These are phyloP conservation scores for Westerdykella aurantiaca DNA, from an alignment of 2,329 filamentous ascomycete genomes.

Conservation along the genomic window DNA sequence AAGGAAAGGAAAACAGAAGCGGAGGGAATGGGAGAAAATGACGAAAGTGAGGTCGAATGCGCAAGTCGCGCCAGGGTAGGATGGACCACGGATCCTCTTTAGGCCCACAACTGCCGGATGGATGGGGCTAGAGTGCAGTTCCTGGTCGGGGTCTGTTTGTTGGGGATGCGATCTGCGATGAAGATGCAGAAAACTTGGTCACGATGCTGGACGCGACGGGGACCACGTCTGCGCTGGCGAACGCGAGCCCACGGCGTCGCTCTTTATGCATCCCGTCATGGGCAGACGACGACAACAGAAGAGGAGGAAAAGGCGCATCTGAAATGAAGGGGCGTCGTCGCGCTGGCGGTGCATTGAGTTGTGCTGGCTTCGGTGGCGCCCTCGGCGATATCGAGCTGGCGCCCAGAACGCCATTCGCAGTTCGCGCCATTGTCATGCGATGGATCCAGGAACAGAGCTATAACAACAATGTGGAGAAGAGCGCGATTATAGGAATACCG, in stretches of 20 bases:
- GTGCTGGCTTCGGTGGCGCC: too few relatives aligned
- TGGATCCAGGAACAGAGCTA: too few relatives aligned
- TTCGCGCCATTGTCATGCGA: too few relatives aligned
- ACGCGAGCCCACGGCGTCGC: neutral
- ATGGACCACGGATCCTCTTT: neutral
- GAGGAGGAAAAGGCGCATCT: too few relatives aligned
- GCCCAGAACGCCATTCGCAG: too few relatives aligned
- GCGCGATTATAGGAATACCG: too few relatives aligned
- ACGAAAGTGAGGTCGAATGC: neutral
- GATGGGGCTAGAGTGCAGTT: neutral
- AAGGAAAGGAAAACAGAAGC: constrained; percentile 2
- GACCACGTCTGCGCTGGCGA: constrained; percentile 3
- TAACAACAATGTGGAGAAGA: too few relatives aligned
- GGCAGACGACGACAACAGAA: too few relatives aligned
- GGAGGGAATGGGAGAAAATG: neutral
- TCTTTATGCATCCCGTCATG: constrained; percentile 6
- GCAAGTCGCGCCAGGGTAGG: neutral
- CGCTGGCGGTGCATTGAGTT: too few relatives aligned
- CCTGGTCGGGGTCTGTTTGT: neutral
- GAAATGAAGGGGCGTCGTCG: too few relatives aligned
- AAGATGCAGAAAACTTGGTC: constrained; percentile 13
- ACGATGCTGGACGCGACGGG: neutral
- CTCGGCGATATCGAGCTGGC: too few relatives aligned
- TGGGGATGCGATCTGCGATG: constrained; percentile 3
- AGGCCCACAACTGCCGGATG: neutral